Evolutionary conservation across 805 yeast species (phyloP).

Genomic region (Candida palmyrensis): DNA sequence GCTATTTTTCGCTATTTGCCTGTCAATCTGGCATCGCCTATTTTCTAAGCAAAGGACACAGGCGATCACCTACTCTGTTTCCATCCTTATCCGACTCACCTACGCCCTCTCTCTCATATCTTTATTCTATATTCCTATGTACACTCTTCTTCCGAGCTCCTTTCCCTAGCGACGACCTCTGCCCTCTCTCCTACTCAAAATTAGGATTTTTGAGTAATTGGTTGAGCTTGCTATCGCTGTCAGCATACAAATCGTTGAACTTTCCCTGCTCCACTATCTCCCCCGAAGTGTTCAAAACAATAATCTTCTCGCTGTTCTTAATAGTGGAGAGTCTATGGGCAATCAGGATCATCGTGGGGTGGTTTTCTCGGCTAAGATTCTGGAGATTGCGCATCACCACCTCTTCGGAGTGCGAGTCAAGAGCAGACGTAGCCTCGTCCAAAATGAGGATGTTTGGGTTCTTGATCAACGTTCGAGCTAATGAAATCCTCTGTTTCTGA

Average conservation of each 20-base stretch:
- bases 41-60: too few species aligned
- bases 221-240: constrained; percentile 30
- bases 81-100: background rate
- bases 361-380: constrained; percentile 47
- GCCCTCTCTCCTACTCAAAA: constrained; percentile 2
- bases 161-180: background rate
- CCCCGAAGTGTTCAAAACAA: constrained; percentile 56
- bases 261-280: constrained; percentile 61
- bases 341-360: constrained; percentile 73
- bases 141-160: background rate
- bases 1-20: background rate
- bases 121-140: background rate
- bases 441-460: constrained; percentile 76
- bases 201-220: constrained; percentile 26
- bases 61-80: background rate
- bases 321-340: constrained; percentile 92
- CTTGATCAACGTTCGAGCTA: constrained; percentile 80
- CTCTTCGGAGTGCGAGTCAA: constrained; percentile 85
- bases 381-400: constrained; percentile 71
- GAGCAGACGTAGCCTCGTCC: constrained; percentile 94
- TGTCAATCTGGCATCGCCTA: too few species aligned
- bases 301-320: constrained; percentile 70
- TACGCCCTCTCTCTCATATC: background rate
- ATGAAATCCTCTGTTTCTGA: constrained; percentile 87
- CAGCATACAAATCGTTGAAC: constrained; percentile 20